Conservation (phyloP, 495 filamentous ascomycete species). For the Halenospora varia region DNA sequence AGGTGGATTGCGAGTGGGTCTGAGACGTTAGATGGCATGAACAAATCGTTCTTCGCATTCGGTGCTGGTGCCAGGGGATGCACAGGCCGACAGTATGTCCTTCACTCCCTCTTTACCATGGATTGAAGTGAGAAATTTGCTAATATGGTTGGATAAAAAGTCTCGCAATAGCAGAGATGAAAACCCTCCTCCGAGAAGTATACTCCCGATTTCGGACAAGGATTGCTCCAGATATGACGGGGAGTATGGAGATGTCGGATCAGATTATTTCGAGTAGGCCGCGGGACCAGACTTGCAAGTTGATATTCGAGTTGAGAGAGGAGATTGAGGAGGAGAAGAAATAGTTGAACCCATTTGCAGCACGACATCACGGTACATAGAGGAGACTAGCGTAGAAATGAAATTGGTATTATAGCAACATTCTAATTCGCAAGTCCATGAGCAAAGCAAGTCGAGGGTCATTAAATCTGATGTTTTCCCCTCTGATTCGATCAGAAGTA, state of each 20-base stretch:
- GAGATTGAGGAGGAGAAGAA: background rate
- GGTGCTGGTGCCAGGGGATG: slow-evolving; percentile 49
- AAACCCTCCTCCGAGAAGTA: slow-evolving; percentile 50
- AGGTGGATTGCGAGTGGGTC: no score
- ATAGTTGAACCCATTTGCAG: no score
- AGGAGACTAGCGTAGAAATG: no score
- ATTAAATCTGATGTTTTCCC: no score
- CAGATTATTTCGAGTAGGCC: slow-evolving; percentile 24
- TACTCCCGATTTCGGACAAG: slow-evolving; percentile 52
- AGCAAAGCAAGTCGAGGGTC: no score
- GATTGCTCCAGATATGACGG: slow-evolving; percentile 20
- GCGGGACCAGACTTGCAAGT: slow-evolving; percentile 21
- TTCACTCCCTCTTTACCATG: background rate
- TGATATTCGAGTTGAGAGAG: slow-evolving; percentile 22
- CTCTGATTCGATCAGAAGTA: no score
- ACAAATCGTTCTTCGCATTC: slow-evolving; percentile 46
- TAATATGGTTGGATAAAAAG: slow-evolving; percentile 27
- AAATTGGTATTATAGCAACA: no score
- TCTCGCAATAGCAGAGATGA: slow-evolving; percentile 65
- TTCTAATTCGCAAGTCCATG: no score
- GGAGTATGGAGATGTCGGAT: slow-evolving; percentile 18
- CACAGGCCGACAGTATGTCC: slow-evolving; percentile 50
- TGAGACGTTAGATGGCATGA: no score
- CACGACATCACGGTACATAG: no score
- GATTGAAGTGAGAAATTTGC: no score